A percentile compares a stretch with the other conserved stretches of the same genome.
phyloP scores from a whole-genome alignment of 352 stramenopile genomes.

The Phytophthora fragariae region DNA sequence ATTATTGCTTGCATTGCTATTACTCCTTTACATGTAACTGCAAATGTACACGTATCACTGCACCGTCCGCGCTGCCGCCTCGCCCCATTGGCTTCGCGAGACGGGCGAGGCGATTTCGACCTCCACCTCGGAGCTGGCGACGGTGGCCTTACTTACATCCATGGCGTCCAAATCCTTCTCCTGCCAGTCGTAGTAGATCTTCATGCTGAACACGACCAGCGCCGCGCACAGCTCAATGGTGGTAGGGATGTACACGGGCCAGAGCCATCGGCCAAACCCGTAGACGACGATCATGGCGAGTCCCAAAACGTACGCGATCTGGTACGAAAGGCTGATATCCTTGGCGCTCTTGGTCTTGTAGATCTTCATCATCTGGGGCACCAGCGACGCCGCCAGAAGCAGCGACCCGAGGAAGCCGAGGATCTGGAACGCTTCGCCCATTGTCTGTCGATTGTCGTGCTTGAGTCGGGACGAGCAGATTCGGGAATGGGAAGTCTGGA shows the following conservation, averaged over 20 bases:
- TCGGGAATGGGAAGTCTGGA: constrained; percentile 15
- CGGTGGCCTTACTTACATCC: constrained; percentile 22
- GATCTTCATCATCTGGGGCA: constrained; percentile 59
- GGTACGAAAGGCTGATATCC: constrained; percentile 57
- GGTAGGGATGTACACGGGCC: constrained; percentile 65
- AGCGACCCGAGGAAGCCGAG: constrained; percentile 57
- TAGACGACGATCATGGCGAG: constrained; percentile 53
- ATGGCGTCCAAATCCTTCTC: constrained; percentile 8
- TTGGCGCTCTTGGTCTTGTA: constrained; percentile 64
- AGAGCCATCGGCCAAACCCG: constrained; percentile 54
- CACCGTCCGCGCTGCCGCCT: background rate
- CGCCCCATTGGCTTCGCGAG: constrained; percentile 20
- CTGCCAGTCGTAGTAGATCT: constrained; percentile 50
- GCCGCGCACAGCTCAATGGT: constrained; percentile 50
- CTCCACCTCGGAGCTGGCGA: constrained; percentile 32
- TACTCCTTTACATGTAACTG: background rate
- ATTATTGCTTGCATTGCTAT: background rate
- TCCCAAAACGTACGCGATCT: constrained; percentile 52
- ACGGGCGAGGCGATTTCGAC: constrained; percentile 26
- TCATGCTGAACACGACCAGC: constrained; percentile 52
- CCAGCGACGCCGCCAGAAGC: constrained; percentile 48
- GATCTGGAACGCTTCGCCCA: constrained; percentile 48
- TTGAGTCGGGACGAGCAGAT: constrained; percentile 15
- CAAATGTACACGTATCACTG: constrained; percentile 2
- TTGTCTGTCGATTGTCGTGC: constrained; percentile 6